Base-by-base conservation (phyloP, 2,329 filamentous ascomycete genomes). In the Stemphylium vesicarium region DNA sequence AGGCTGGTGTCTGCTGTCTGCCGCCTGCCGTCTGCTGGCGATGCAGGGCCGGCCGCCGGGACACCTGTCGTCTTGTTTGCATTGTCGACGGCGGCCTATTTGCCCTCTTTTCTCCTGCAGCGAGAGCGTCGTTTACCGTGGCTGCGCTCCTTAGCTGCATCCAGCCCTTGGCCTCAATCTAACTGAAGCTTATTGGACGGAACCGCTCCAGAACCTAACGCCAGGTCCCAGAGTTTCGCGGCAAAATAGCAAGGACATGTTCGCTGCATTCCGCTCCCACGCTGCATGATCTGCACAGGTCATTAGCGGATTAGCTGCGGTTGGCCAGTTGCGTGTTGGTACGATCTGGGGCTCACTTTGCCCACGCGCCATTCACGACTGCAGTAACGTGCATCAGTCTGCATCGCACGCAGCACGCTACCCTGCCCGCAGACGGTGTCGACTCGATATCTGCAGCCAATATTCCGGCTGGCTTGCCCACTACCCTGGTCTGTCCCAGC, bases 21-120 rank as follows among this genome's bases (percentile, higher is more conserved):
- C 22, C 33, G 37, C 4, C 37, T 39, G 16, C 29, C 39, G 40
- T 26, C 55, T 50, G 41, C 22, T 50, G 57, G 53, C 51, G 50
- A 60, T 47, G 37, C 36, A 64, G 56, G 64, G 45, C 61, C 59
- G 61, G 42, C 46, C 39, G 55, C 63, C 59, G 60, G 46, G 32
- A 47, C 54, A 48, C 46, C 37, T 39, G 40, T 45, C 43, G 38
- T 40, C 16, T 46, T 42, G 44, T 40, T 42, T 47, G 61, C 52
- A 54, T 58, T 56, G 38, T 57, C 24, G 44, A 50, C 32, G 48
- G 52, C 53, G 41, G 48, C 53, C 50, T 51, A 50, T 49, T 50
- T 60, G 49, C 82, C 58, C 89, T 86, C 86, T 80, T 20, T 35
- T 81, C 50, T 50, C 32, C 43, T 57, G 56, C 56, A 60, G 59